phyloP scores from a whole-genome alignment of 495 filamentous ascomycete genomes.

The Neurospora sp. region DNA sequence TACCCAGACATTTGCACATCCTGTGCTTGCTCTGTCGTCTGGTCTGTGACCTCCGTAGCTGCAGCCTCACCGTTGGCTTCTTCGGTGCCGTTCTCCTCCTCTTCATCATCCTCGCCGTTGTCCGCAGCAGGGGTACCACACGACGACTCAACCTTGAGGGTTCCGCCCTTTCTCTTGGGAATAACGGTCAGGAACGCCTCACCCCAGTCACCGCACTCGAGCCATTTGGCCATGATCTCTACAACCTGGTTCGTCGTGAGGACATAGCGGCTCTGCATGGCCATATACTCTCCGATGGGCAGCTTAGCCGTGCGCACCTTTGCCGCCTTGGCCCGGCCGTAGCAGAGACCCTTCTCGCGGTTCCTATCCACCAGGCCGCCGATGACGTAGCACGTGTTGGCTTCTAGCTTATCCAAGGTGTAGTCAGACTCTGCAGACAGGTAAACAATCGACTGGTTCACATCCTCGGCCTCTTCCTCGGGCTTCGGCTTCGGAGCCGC shows the following conservation, averaged over 20 bases:
- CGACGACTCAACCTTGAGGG: slow-evolving; percentile 25
- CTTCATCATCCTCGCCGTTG: slow-evolving; percentile 16
- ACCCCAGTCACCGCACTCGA: slow-evolving; percentile 83
- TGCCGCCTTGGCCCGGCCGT: slow-evolving; percentile 62
- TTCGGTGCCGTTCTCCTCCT: slow-evolving; percentile 16
- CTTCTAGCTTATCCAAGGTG: slow-evolving; percentile 67
- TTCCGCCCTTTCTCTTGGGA: slow-evolving; percentile 72
- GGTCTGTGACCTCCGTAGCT: neutral
- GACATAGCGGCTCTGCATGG: slow-evolving; percentile 74
- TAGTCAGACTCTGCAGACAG: slow-evolving; percentile 78
- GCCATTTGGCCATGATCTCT: slow-evolving; percentile 91
- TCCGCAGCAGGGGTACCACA: slow-evolving; percentile 7
- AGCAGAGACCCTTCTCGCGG: slow-evolving; percentile 86
- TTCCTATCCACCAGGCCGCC: slow-evolving; percentile 94
- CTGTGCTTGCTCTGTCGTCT: slow-evolving; percentile 2
- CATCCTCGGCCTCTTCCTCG: slow-evolving; percentile 25
- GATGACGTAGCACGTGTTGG: slow-evolving; percentile 84
- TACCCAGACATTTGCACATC: neutral
- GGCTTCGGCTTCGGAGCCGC: slow-evolving; percentile 5
- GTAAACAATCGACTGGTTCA: slow-evolving; percentile 56
- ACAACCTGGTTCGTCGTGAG: slow-evolving; percentile 89
- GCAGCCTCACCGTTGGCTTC: slow-evolving; percentile 7
- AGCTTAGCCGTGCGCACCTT: slow-evolving; percentile 81
- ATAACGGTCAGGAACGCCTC: slow-evolving; percentile 78
- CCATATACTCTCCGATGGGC: slow-evolving; percentile 85